Evolutionary conservation across 192 early-diverging fungal genomes (phyloP), one percentile per base, ranked within the genome.

Genomic region (Rhizoclosmatium sp.): DNA sequence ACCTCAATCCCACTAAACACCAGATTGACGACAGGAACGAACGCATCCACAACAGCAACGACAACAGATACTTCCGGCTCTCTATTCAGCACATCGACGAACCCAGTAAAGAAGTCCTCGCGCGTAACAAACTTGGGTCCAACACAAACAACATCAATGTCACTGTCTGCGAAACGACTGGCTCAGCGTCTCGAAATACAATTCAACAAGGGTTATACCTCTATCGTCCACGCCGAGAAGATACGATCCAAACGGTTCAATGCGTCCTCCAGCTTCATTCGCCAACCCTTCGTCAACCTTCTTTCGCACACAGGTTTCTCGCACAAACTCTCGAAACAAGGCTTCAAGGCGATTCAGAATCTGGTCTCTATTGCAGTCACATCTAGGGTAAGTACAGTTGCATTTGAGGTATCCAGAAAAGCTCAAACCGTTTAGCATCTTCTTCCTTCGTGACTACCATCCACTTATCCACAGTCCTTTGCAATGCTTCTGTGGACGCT

Each of bases 141-240:
- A 12, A 99, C 95, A 78, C 96, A 98, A 44, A 99, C 81, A 0
- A 95, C 97, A 91, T 99, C 98, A 64, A 99, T 95, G 95, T 99
- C 98, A 12, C 94, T 88, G 21, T 93, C 94, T 93, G 67, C 19
- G 16, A 10, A 47, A 7, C 7, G 5, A 7, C 5, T 0, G 16
- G 5, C 5, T 54, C 9, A 54, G 51, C 5, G 5, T 54, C 16
- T 16, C 16, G 5, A 16, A 54, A 54, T 54, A 16, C 5, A 16
- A 54, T 12, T 54, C 5, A 12, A 54, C 16, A 7, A 54, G 51
- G 5, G 5, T 12, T 12, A 54, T 54, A 54, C 51, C 51, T 16
- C 16, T 54, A 54, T 54, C 9, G 16, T 54, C 51, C 9, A 54
- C 51, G 51, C 51, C 51, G 16, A 54, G 51, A 7, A 7, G 5